Evolutionary conservation across 2,329 filamentous ascomycete species (phyloP), one percentile per base, ranked within the genome.

Genomic region (Ilyonectria sp.): DNA sequence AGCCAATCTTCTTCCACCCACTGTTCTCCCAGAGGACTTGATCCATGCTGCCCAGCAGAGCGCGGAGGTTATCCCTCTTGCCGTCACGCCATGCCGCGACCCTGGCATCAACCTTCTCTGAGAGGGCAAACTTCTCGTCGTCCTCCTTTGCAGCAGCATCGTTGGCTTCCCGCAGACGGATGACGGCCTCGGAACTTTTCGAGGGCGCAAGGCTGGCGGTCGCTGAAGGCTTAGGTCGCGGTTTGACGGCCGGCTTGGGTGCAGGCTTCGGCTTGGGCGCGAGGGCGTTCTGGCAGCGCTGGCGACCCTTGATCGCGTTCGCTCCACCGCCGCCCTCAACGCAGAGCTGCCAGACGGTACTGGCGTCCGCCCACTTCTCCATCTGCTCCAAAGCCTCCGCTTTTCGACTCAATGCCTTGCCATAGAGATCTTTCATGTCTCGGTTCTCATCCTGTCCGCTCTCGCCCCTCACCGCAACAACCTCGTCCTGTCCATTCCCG

Each of bases 1-100:
- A 90, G 35, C 94, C 94, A 63, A 98, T 92, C 85, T 97, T 97
- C 85, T 97, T 98, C 96, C 96, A 99, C 4, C 94, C 94, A 69
- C 94, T 94, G 47, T 91, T 92, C 70, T 94, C 91, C 96, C 96
- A 99, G 31, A 99, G 86, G 31, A 99, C 94, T 44, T 87, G 89
- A 77, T 99, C 95, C 74, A 99, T 80, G 75, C 94, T 97, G 3
- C 92, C 93, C 43, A 99, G 83, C 56, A 99, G 83, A 0, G 95
- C 96, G 7, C 96, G 90, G 53, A 99, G 81, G 79, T 99, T 99
- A 71, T 98, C 95, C 63, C 94, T 87, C 82, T 98, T 98, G 3
- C 95, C 95, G 60, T 94, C 93, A 68, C 94, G 92, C 96, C 96
- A 99, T 1, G 90, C 85, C 0, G 89, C 85, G 29, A 99, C 87